Conservation (phyloP, 306 rosid species). For the Delonix regia region DNA sequence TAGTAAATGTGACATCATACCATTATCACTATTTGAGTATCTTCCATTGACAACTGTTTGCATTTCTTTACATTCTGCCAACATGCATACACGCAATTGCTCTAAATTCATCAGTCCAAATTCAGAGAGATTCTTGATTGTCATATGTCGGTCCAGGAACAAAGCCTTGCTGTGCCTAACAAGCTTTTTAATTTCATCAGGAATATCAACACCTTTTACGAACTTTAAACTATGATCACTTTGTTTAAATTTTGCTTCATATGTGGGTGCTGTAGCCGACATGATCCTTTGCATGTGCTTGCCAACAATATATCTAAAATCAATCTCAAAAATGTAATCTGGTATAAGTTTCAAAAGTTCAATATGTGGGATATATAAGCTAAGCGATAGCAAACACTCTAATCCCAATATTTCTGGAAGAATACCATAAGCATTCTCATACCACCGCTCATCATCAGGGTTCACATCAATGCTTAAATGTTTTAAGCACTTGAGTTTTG, state of each 20-base stretch:
- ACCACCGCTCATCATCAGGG: too few species aligned
- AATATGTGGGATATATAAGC: too few species aligned
- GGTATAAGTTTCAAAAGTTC: too few species aligned
- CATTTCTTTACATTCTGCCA: not conserved
- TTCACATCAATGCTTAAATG: too few species aligned
- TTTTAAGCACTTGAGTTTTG: too few species aligned
- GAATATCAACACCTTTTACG: not conserved
- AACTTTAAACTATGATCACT: not conserved
- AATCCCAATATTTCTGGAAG: too few species aligned
- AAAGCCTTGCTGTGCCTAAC: not conserved
- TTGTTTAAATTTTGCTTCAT: not conserved
- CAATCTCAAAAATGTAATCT: too few species aligned
- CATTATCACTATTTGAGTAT: not conserved
- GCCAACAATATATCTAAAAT: too few species aligned
- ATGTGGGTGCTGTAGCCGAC: too few species aligned
- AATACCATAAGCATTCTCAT: too few species aligned
- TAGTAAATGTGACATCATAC: not conserved
- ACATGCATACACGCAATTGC: not conserved
- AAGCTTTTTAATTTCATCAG: not conserved
- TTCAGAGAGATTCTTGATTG: slow-evolving; percentile 21
- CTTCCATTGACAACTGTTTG: not conserved
- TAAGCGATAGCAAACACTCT: too few species aligned
- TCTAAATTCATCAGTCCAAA: not conserved
- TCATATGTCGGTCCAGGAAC: slow-evolving; percentile 9
- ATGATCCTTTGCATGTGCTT: too few species aligned